phyloP scores from a whole-genome alignment of 768 basidiomycete species.

The Boletus coccyginus region DNA sequence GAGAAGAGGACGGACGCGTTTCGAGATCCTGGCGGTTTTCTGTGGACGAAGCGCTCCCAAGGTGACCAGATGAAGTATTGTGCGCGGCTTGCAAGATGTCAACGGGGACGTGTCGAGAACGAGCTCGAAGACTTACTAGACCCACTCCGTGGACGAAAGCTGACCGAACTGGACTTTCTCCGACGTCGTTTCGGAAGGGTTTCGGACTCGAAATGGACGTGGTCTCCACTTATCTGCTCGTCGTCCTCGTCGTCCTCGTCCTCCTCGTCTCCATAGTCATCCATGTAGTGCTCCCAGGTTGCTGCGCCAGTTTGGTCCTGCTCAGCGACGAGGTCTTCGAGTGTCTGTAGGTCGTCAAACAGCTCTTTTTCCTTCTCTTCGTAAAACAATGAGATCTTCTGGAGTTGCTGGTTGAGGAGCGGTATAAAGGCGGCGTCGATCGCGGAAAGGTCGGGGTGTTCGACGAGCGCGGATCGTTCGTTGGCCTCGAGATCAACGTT shows the following conservation, averaged over 20 bases:
- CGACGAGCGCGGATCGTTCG: conserved; percentile 57
- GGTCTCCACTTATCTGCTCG: conserved; percentile 23
- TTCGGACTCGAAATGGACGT: conserved; percentile 27
- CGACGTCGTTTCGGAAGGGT: conserved; percentile 32
- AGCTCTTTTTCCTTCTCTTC: conserved; percentile 72
- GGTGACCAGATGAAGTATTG: conserved; percentile 7
- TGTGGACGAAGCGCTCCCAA: conserved; percentile 47
- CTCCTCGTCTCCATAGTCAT: conserved; percentile 48
- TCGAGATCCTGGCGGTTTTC: conserved; percentile 40
- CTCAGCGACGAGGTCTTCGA: conserved; percentile 54
- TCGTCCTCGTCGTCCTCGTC: conserved; percentile 56
- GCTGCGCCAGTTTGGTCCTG: conserved; percentile 61
- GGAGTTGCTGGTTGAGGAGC: conserved; percentile 77
- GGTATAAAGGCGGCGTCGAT: conserved; percentile 66
- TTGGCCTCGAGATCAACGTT: conserved; percentile 62
- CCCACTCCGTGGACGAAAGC: conserved; percentile 23
- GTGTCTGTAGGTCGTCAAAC: conserved; percentile 50
- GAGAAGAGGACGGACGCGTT: conserved; percentile 21
- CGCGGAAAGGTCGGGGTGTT: conserved; percentile 31
- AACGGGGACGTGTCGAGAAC: neutral
- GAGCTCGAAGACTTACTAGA: conserved; percentile 14
- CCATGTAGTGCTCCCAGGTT: conserved; percentile 49
- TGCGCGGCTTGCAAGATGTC: conserved; percentile 12
- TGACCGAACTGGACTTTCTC: conserved; percentile 32
- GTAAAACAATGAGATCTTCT: conserved; percentile 82